Percentiles rank a stretch among this genome's conserved stretches.
These are phyloP conservation scores for Clarireedia sp. DNA, from an alignment of 2,329 filamentous ascomycete species.

Conservation along the genomic window DNA sequence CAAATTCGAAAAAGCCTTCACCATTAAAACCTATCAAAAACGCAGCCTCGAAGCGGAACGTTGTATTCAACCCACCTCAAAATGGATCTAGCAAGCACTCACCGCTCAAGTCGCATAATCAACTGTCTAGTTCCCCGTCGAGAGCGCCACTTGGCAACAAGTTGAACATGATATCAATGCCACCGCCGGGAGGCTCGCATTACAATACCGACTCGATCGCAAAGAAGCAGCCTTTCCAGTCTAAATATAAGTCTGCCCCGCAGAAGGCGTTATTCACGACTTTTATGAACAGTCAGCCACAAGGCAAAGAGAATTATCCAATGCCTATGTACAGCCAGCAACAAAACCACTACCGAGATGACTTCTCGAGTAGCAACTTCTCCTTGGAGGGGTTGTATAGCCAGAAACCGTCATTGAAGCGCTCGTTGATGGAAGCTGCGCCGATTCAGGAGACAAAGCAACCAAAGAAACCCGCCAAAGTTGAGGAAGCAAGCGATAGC, in stretches of 20 bases:
- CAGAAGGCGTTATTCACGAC: constrained; percentile 44
- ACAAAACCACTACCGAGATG: constrained; percentile 30
- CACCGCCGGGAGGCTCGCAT: constrained; percentile 48
- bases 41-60: constrained; percentile 45
- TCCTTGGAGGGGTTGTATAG: constrained; percentile 44
- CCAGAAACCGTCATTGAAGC: constrained; percentile 47
- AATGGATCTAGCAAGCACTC: constrained; percentile 49
- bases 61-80: constrained; percentile 56
- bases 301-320: constrained; percentile 50
- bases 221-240: constrained; percentile 55
- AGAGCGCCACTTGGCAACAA: constrained; percentile 54
- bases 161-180: constrained; percentile 60
- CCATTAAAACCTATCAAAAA: constrained; percentile 36
- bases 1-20: constrained; percentile 22
- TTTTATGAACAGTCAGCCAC: constrained; percentile 28
- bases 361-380: constrained; percentile 33
- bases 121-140: constrained; percentile 49
- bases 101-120: constrained; percentile 56
- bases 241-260: constrained; percentile 44
- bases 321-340: constrained; percentile 38
- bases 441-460: constrained; percentile 61
- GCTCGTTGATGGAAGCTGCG: constrained; percentile 63
- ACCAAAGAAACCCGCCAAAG: constrained; percentile 56
- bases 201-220: constrained; percentile 58
- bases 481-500: constrained; percentile 44